Conservation (phyloP, 1,139 yeast species). For the Magnusiomyces starmeri region DNA sequence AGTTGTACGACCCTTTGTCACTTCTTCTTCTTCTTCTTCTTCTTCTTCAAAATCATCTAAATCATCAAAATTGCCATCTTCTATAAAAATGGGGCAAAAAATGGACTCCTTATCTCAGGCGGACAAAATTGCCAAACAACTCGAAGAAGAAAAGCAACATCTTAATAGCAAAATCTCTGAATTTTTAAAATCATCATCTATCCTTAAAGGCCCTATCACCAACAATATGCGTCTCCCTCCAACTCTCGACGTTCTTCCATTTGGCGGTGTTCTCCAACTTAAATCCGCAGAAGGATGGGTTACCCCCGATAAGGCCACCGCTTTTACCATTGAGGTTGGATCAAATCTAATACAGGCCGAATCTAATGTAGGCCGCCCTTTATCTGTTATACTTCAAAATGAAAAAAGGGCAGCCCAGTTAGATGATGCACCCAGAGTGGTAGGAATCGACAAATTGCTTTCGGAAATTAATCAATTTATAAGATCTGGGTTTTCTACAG, state of each 20-base stretch:
- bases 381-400: conserved; percentile 10
- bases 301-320: conserved; percentile 26
- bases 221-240: conserved; percentile 37
- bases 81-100: conserved; percentile 24
- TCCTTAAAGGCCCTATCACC: conserved; percentile 25
- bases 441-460: conserved; percentile 51
- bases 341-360: conserved; percentile 46
- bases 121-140: conserved; percentile 9
- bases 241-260: conserved; percentile 42
- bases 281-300: conserved; percentile 46
- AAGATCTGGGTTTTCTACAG: conserved; percentile 41
- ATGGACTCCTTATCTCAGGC: conserved; percentile 7
- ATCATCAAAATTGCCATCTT: too few species aligned
- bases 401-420: background rate
- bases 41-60: conserved; percentile 21
- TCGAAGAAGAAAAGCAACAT: conserved; percentile 20
- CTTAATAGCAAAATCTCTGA: conserved; percentile 18
- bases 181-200: conserved; percentile 10
- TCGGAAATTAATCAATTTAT: conserved; percentile 41
- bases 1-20: conserved; percentile 50
- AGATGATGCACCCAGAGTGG: conserved; percentile 32
- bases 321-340: conserved; percentile 43
- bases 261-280: conserved; percentile 57
- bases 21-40: conserved; percentile 40
- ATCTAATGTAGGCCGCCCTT: conserved; percentile 39